Percentiles rank a stretch among this genome's conserved stretches.
These are phyloP conservation scores for Xanthoconium stramineum DNA, from an alignment of 768 basidiomycete genomes.

Conservation along the genomic window DNA sequence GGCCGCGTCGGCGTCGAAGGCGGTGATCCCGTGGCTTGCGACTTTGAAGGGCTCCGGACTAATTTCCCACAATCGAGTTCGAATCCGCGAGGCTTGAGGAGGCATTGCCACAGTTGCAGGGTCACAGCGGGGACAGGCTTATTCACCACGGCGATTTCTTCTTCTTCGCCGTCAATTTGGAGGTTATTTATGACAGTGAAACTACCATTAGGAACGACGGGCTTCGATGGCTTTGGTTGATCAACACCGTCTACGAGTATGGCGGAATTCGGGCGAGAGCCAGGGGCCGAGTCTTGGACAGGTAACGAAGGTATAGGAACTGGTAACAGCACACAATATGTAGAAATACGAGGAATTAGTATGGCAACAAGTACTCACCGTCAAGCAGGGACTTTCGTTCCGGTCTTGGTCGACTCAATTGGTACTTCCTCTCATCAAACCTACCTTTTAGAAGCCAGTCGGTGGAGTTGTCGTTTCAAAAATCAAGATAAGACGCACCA, in stretches of 20 bases:
- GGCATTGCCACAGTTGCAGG: conserved; percentile 66
- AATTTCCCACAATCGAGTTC: conserved; percentile 55
- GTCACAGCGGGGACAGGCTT: conserved; percentile 61
- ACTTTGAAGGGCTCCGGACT: conserved; percentile 58
- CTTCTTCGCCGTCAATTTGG: conserved; percentile 33
- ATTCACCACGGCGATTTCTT: conserved; percentile 56
- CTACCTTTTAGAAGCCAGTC: conserved; percentile 39
- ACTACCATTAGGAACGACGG: conserved; percentile 8
- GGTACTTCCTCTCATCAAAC: conserved; percentile 62
- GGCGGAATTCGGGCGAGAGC: conserved; percentile 13
- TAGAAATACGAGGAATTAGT: neutral
- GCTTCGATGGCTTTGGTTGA: conserved; percentile 20
- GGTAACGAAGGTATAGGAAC: conserved; percentile 11
- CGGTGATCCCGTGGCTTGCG: conserved; percentile 23
- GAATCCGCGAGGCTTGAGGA: conserved; percentile 67
- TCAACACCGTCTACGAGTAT: conserved; percentile 11
- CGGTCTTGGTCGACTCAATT: conserved; percentile 57
- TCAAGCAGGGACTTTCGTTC: conserved; percentile 41
- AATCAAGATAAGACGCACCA: conserved; percentile 37
- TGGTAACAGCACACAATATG: neutral
- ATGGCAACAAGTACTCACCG: conserved; percentile 12
- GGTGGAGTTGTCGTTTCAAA: neutral
- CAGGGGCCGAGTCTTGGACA: conserved; percentile 13
- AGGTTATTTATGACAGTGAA: conserved; percentile 23
- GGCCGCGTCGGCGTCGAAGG: conserved; percentile 17